A percentile compares a stretch with the other conserved stretches of the same genome.
Conservation (phyloP, 2,329 filamentous ascomycete genomes). For the Mycocentrospora acerina region DNA sequence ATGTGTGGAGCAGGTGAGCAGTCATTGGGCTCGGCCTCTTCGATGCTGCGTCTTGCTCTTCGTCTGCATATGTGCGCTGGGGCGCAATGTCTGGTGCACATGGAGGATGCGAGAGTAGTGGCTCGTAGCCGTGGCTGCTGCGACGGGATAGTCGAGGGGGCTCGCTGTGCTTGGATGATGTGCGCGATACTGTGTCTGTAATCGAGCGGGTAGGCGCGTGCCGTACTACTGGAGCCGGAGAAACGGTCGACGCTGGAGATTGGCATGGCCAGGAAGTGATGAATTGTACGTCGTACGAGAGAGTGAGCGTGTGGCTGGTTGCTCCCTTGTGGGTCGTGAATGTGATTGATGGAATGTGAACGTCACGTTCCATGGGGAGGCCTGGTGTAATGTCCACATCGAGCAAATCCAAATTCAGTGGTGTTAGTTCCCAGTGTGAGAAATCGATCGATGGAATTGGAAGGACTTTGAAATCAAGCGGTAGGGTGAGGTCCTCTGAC, state of each 20-base stretch:
- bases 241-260: conserved; percentile 38
- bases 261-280: conserved; percentile 57
- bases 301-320: conserved; percentile 28
- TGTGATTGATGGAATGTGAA: conserved; percentile 33
- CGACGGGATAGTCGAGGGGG: conserved; percentile 26
- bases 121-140: conserved; percentile 39
- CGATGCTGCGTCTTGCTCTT: conserved; percentile 15
- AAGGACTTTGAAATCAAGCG: conserved; percentile 30
- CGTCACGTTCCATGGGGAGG: conserved; percentile 20
- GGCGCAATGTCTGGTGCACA: conserved; percentile 29
- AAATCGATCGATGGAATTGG: conserved; percentile 22
- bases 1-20: conserved; percentile 44
- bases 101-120: conserved; percentile 37
- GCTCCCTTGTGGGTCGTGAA: conserved; percentile 29
- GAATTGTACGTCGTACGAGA: conserved; percentile 56
- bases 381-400: conserved; percentile 23
- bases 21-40: conserved; percentile 24
- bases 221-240: conserved; percentile 12
- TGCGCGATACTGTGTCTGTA: conserved; percentile 28
- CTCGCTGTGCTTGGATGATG: conserved; percentile 35
- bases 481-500: conserved; percentile 42
- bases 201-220: conserved; percentile 26
- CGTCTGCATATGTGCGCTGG: conserved; percentile 25
- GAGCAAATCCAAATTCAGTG: conserved; percentile 21
- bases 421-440: conserved; percentile 30